phyloP scores from a whole-genome alignment of 495 filamentous ascomycete species.

The Penicillium canariense region DNA sequence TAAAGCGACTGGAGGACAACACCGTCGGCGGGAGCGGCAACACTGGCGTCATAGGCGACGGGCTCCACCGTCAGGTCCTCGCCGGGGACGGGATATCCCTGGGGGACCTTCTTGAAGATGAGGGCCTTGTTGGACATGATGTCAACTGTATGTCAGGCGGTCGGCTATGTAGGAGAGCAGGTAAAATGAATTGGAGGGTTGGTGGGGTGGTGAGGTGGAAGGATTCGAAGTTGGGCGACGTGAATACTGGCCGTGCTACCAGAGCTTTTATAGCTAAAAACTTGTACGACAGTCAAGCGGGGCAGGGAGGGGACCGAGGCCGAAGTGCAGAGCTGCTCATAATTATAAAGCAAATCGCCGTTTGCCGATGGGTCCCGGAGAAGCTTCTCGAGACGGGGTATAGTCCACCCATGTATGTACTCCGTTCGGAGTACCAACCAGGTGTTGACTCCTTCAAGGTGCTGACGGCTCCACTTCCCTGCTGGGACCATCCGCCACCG shows the following conservation, averaged over 20 bases:
- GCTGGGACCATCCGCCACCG: not conserved
- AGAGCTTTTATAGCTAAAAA: constrained; percentile 14
- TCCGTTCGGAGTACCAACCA: not conserved
- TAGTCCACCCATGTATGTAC: not conserved
- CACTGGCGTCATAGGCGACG: constrained; percentile 62
- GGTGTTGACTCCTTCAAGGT: constrained; percentile 1
- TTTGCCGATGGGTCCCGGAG: constrained; percentile 22
- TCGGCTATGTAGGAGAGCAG: not conserved
- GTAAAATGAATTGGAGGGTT: not conserved
- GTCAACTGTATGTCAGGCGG: constrained; percentile 1
- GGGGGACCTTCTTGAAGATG: constrained; percentile 72
- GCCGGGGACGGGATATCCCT: constrained; percentile 66
- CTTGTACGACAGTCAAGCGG: constrained; percentile 12
- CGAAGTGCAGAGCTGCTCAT: not conserved
- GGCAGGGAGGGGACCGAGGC: constrained; percentile 23
- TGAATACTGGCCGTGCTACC: not conserved
- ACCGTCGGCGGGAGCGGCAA: constrained; percentile 64
- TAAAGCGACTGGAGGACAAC: constrained; percentile 70
- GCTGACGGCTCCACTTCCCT: constrained; percentile 15
- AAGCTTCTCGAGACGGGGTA: constrained; percentile 34
- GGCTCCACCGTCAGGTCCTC: constrained; percentile 71
- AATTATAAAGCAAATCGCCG: constrained; percentile 27
- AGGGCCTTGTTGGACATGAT: constrained; percentile 68
- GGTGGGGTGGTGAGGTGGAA: too few species aligned
- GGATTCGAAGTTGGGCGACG: too few species aligned